These are phyloP conservation scores for Pinus albicaulis DNA, from an alignment of 75 land plant genomes.

Conservation along the genomic window DNA sequence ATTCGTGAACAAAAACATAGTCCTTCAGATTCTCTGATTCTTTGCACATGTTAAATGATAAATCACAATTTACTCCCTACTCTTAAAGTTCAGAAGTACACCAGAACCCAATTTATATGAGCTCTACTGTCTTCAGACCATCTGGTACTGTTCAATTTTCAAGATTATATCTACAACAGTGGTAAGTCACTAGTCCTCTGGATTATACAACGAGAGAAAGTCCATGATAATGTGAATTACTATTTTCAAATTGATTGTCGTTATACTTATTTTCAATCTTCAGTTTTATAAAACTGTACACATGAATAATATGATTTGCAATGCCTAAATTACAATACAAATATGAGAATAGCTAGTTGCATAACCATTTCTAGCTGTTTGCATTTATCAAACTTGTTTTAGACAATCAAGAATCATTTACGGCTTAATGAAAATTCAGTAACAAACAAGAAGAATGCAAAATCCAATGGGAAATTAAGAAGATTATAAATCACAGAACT, in stretches of 20 bases:
- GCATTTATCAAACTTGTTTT: not conserved
- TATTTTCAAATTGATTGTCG: not conserved
- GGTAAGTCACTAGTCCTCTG: not conserved
- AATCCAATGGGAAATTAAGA: not conserved
- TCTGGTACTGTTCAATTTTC: not conserved
- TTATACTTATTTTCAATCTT: not conserved
- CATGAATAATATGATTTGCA: not conserved
- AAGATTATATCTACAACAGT: not conserved
- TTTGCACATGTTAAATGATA: too few relatives aligned
- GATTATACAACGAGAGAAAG: not conserved
- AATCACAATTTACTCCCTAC: too few relatives aligned
- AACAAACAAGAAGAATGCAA: not conserved
- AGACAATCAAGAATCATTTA: not conserved
- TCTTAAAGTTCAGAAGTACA: too few relatives aligned
- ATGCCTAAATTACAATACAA: not conserved
- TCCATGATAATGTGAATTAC: not conserved
- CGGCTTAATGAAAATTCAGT: not conserved
- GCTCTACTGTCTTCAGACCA: not conserved
- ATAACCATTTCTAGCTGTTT: not conserved
- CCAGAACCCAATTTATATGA: too few relatives aligned
- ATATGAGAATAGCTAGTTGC: not conserved
- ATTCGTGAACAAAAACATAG: too few relatives aligned
- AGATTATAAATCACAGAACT: not conserved
- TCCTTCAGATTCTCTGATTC: too few relatives aligned
- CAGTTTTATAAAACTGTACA: not conserved